A percentile compares a stretch with the other conserved stretches of the same genome.
Evolutionary conservation across 1,284 basidiomycete species (phyloP).

Genomic region (Limonomyces culmigenus): DNA sequence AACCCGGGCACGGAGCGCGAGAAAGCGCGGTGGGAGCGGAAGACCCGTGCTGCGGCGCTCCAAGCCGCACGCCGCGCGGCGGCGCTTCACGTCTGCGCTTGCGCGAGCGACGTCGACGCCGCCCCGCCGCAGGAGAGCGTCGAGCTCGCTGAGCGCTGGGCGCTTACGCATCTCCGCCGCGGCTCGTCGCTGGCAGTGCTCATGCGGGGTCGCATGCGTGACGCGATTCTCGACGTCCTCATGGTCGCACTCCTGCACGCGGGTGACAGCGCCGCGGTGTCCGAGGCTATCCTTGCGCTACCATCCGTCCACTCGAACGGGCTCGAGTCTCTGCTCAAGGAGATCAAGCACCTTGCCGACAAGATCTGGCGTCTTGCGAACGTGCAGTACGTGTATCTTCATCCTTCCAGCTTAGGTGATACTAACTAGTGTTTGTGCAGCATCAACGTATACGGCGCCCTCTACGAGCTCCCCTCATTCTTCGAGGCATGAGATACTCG

Average conservation of each 20-base stretch:
- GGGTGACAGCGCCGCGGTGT: too few relatives aligned
- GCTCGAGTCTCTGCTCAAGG: constrained; percentile 51
- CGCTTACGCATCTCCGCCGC: constrained; percentile 36
- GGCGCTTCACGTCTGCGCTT: constrained; percentile 7
- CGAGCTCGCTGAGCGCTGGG: constrained; percentile 46
- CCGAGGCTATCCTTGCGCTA: constrained; percentile 23
- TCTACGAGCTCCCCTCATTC: constrained; percentile 56
- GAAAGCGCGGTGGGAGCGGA: constrained; percentile 20
- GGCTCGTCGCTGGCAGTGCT: constrained; percentile 37
- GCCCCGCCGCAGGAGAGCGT: constrained; percentile 21
- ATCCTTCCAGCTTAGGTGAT: too few relatives aligned
- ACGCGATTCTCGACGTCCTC: constrained; percentile 45
- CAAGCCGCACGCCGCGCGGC: constrained; percentile 18
- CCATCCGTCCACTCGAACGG: constrained; percentile 25
- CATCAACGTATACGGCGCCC: too few relatives aligned
- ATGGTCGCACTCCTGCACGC: too few relatives aligned
- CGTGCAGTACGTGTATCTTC: constrained; percentile 54
- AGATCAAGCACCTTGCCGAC: constrained; percentile 50
- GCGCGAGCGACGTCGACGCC: constrained; percentile 1
- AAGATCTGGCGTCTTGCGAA: constrained; percentile 50
- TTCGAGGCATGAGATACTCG: too few relatives aligned
- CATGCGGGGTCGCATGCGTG: constrained; percentile 42
- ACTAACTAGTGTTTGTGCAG: too few relatives aligned
- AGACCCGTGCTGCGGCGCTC: constrained; percentile 18
- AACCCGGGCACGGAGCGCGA: constrained; percentile 11